Percentiles rank a stretch among this genome's conserved stretches.
These are phyloP conservation scores for Microsporum ferrugineum DNA, from an alignment of 2,329 filamentous ascomycete genomes.

Conservation along the genomic window DNA sequence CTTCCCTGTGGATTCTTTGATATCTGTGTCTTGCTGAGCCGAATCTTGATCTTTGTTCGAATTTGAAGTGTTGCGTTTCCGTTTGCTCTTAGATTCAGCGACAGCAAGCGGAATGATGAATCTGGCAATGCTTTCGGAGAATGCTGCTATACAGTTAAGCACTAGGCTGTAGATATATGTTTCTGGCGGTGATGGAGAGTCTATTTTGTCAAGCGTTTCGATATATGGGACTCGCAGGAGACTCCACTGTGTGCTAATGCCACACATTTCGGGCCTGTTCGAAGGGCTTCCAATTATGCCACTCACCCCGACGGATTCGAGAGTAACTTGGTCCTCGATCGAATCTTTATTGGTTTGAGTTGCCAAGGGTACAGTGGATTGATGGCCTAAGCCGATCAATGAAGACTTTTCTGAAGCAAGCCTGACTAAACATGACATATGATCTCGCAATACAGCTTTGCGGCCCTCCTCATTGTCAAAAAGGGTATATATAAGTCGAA, in stretches of 20 bases:
- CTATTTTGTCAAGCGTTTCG: constrained; percentile 86
- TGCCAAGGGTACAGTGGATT: constrained; percentile 68
- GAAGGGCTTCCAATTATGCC: constrained; percentile 71
- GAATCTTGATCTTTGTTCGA: constrained; percentile 25
- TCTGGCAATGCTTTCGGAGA: constrained; percentile 86
- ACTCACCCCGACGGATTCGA: constrained; percentile 77
- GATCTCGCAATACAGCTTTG: constrained; percentile 65
- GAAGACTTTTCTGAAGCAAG: constrained; percentile 82
- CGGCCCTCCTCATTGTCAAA: constrained; percentile 65
- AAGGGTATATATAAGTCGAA: constrained; percentile 66
- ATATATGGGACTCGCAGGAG: constrained; percentile 75
- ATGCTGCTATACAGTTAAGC: constrained; percentile 73
- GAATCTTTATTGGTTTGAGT: constrained; percentile 46
- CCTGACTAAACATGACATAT: constrained; percentile 82
- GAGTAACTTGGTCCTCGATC: constrained; percentile 68
- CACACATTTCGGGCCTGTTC: constrained; percentile 54
- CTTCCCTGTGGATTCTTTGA: constrained; percentile 17
- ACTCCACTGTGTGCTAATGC: constrained; percentile 88
- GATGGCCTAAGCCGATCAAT: constrained; percentile 76
- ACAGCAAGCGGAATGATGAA: constrained; percentile 87
- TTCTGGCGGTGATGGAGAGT: constrained; percentile 71
- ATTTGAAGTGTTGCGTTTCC: constrained; percentile 28
- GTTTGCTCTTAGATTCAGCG: constrained; percentile 52
- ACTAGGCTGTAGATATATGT: constrained; percentile 90
- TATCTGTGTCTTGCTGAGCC: constrained; percentile 19